Base-by-base conservation (phyloP, 805 yeast species). In the Kregervanrija fluxuum region DNA sequence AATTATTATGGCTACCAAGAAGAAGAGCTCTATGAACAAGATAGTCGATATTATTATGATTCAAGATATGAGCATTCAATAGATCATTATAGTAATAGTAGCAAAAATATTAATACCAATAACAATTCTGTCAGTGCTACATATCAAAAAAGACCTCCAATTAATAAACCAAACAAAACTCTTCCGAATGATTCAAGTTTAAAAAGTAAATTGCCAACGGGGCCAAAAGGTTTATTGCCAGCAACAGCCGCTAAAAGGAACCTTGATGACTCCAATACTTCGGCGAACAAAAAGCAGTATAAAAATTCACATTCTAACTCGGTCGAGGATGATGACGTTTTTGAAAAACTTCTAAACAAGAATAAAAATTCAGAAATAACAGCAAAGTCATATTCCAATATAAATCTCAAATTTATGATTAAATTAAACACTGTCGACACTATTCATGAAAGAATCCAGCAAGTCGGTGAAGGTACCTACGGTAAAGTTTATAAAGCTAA, bases 401-500 rank as follows among this genome's bases (percentile, higher is more conserved):
- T 15, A 42, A 43, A 38, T 31, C 38, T 38, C 16, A 35, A 34
- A n/a, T 38, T 43, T 31, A 43, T 35, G 45, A 42, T 30, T 9
- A n/a, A 36, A 11, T 17, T 42, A 8, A 33, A 12, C 11, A 17
- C 37, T 8, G 37, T 44, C 22, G 32, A 61, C 6, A 71, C 72
- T 11, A 59, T 75, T 2, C 88, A 84, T 61, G 82, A 82, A 51
- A 70, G 90, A 44, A 77, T 86, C 1, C 73, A 77, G 35, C 98
- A 93, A 59, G 98, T 93, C 5, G 99, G 99, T n/a, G 98, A 93
- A 65, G 99, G 99, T 9, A 93, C 98, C 0, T 93, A 93, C 62
- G 99, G 99, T 14, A 89, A 87, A 60, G 99, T 93, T 15, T 89
- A 85, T 67, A 88, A 89, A 59, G 96, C 96, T 0, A 71, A 69